Base-by-base conservation (phyloP, 495 filamentous ascomycete genomes). In the Penicillium simplicissimum region DNA sequence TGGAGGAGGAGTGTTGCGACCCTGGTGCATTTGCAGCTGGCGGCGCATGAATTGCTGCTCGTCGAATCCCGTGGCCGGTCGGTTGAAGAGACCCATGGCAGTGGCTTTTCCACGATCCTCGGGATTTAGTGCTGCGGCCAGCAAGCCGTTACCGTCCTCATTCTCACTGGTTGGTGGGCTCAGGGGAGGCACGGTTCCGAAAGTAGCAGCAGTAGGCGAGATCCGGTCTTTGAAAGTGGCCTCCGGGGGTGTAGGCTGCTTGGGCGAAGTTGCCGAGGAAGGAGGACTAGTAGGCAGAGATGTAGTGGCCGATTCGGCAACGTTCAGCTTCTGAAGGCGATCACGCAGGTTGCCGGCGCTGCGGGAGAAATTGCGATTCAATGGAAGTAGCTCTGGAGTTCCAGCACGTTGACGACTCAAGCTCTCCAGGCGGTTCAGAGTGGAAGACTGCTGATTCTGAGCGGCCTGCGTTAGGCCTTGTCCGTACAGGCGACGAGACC, bases 31-130 rank as follows among this genome's bases (percentile, higher is more conserved):
- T 67, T 89, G 87, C 35, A 90, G 71, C 64, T 96, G 91, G 35
- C 93, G 87, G 65, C 93, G 88, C 9, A 88, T 84, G 59, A 93
- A 97, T 65, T 90, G 90, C 38, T 89, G 85, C 66, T 97, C 93
- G 65, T 95, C 90, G 56, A 93, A 96, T 9, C 83, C 79, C 42
- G 88, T 83, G 21, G 72, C 76, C 2, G 93, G 90, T 63, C 92
- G 92, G 57, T 93, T 88, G 76, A 96, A 96, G 1, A 91, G 81
- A 15, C 91, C 91, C 73, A 92, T 81, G 5, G 91, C 91, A 0
- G 93, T 96, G 13, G 93, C 91, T 73, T 96, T 96, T 19, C 91
- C 92, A 42, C 84, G 77, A 63, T 96, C 92, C 61, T 87, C 88
- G 0, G 91, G 88, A 60, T 90, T 86, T 10, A 94, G 80, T 14